phyloP scores from a whole-genome alignment of 2,329 filamentous ascomycete species.

The Talaromyces sp. region DNA sequence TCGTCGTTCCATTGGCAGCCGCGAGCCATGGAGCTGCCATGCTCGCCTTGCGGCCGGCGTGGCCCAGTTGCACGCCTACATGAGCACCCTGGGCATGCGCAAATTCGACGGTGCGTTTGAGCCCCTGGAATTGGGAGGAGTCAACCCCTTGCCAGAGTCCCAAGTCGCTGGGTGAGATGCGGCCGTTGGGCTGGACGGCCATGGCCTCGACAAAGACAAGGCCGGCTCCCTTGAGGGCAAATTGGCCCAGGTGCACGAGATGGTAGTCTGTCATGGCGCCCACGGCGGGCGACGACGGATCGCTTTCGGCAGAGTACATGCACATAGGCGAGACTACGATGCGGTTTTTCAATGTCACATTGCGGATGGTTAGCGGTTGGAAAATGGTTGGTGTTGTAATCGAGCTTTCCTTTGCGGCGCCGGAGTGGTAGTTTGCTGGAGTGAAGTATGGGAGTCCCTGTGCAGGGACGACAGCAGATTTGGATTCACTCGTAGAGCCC shows the following conservation, averaged over 20 bases:
- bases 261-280: slow-evolving; percentile 76
- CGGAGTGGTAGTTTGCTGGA: not conserved
- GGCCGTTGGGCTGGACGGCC: slow-evolving; percentile 65
- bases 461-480: not conserved
- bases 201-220: slow-evolving; percentile 74
- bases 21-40: slow-evolving; percentile 47
- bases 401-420: not conserved
- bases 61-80: slow-evolving; percentile 72
- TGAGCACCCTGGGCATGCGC: slow-evolving; percentile 73
- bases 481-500: not conserved
- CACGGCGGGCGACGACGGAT: slow-evolving; percentile 21
- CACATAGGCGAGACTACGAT: slow-evolving; percentile 59
- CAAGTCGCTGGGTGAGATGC: slow-evolving; percentile 63
- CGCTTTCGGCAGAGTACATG: slow-evolving; percentile 58
- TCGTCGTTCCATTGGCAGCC: slow-evolving; percentile 12
- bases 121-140: slow-evolving; percentile 60
- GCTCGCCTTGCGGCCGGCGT: slow-evolving; percentile 64
- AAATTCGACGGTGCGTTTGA: slow-evolving; percentile 65
- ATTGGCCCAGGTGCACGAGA: slow-evolving; percentile 72
- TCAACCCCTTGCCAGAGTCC: slow-evolving; percentile 69
- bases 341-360: slow-evolving; percentile 58
- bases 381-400: not conserved
- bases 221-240: slow-evolving; percentile 66
- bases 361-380: slow-evolving; percentile 39
- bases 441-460: not conserved